Evolutionary conservation across 495 filamentous ascomycete species (phyloP), one percentile per base, ranked within the genome.

Genomic region (Ramalina peruviana): DNA sequence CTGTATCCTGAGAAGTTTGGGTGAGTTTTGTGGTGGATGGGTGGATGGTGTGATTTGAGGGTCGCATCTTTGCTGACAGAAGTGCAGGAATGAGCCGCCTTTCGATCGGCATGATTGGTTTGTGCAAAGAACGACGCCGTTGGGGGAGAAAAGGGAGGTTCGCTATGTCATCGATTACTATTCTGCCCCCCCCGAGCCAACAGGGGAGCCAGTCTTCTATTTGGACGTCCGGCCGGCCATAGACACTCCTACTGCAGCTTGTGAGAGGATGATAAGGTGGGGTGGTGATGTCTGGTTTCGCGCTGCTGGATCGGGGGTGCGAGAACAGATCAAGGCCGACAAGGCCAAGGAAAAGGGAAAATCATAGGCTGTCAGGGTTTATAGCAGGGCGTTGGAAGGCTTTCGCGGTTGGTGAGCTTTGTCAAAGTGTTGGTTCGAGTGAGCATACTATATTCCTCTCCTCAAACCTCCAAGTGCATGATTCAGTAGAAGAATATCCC

Each of bases 101-200:
- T 98, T 98, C 59, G 92, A 98, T 66, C 80, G 92, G 48, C 92
- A 98, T 59, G 92, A 98, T 62, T 98, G 92, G 92, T 97, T 81
- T 60, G 83, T 98, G 23, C 73, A 81, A 56, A 76, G 92, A 40
- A 70, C 76, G 20, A 65, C 72, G 16, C 66, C 79, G n/a, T 74
- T 76, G 5, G 72, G 76, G 16, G 50, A 66, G 54, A 64, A 61
- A 50, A 80, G 78, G 61, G 86, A 96, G 71, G 72, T 94, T 40
- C 76, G 92, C 52, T 99, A 99, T 62, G 83, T 99, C 45, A 99
- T 99, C 58, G 92, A 99, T 61, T 99, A 97, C 65, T 99, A 99
- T 65, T 82, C 82, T 7, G 93, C 79, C 0, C 79, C 82, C 16
- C 83, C 85, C 0, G 92, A 98, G 56, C 81, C 85, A 4, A 88